Conservation (phyloP, 768 basidiomycete species). For the Cystofilobasidium capitatum region DNA sequence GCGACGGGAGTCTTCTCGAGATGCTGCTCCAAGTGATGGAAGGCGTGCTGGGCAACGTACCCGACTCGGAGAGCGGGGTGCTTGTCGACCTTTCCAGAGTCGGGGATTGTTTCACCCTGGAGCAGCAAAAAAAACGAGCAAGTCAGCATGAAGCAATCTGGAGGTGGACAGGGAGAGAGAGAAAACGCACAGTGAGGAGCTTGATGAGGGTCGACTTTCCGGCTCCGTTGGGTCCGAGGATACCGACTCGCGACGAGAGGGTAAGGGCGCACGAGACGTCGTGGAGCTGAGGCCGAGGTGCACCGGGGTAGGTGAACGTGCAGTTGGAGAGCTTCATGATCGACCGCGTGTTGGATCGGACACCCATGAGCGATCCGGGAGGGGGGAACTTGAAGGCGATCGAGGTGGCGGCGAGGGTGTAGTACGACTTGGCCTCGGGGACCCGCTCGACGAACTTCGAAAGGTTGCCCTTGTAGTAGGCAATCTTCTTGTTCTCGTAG, state of each 20-base stretch:
- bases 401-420: conserved; percentile 83
- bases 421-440: conserved; percentile 91
- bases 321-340: conserved; percentile 86
- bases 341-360: conserved; percentile 87
- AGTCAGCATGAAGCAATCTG: neutral
- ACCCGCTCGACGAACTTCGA: conserved; percentile 79
- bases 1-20: conserved; percentile 91
- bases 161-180: neutral
- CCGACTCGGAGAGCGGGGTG: conserved; percentile 88
- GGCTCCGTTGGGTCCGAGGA: conserved; percentile 86
- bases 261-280: conserved; percentile 86
- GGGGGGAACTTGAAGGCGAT: conserved; percentile 93
- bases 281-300: conserved; percentile 64
- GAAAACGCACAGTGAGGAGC: conserved; percentile 52
- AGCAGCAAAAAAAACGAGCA: neutral
- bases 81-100: conserved; percentile 85
- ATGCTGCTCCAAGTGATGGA: conserved; percentile 88
- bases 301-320: conserved; percentile 89
- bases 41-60: conserved; percentile 96
- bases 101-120: conserved; percentile 82
- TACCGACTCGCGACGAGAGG: conserved; percentile 87
- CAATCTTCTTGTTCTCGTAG: conserved; percentile 93
- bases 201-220: conserved; percentile 96
- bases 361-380: conserved; percentile 92
- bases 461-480: conserved; percentile 87